Conservation (phyloP, 2,329 filamentous ascomycete genomes). For the Cordyceps cateniannulata region DNA sequence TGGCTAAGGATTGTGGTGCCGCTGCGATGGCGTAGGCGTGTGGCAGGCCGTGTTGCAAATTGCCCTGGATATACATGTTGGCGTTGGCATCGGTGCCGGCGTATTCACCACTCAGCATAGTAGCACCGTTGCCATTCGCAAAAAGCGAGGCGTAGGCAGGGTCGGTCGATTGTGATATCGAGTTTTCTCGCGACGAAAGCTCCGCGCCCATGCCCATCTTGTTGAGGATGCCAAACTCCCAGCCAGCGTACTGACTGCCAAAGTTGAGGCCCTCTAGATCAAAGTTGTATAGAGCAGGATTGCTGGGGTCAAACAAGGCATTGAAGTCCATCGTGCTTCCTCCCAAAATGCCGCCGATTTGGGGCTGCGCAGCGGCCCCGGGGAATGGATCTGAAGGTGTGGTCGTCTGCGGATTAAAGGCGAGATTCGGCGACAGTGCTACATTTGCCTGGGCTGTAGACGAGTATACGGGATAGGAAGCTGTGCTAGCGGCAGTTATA, state of each 20-base stretch:
- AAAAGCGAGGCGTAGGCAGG: conserved; percentile 41
- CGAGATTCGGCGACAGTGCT: conserved; percentile 40
- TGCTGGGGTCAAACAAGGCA: conserved; percentile 79
- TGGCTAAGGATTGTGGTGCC: conserved; percentile 55
- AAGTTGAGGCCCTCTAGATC: conserved; percentile 85
- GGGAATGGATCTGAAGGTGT: conserved; percentile 71
- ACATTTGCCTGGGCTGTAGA: conserved; percentile 36
- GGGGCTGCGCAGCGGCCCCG: conserved; percentile 42
- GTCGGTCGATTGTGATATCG: conserved; percentile 34
- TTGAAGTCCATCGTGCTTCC: conserved; percentile 47
- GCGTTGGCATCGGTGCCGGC: conserved; percentile 43
- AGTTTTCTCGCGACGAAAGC: conserved; percentile 63
- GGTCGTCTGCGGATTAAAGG: conserved; percentile 61
- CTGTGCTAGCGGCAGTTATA: conserved; percentile 40
- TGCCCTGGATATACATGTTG: conserved; percentile 49
- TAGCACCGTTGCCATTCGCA: conserved; percentile 42
- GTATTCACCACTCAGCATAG: conserved; percentile 44
- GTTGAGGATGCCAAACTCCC: conserved; percentile 93
- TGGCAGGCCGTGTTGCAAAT: conserved; percentile 55
- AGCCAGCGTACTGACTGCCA: conserved; percentile 88
- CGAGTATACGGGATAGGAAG: conserved; percentile 47
- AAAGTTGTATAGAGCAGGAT: conserved; percentile 91
- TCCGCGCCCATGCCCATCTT: conserved; percentile 82
- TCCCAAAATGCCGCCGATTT: conserved; percentile 43
- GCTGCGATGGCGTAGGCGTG: conserved; percentile 60